These are phyloP conservation scores for Macrotyloma uniflorum DNA, from an alignment of 306 rosid genomes.

Conservation along the genomic window DNA sequence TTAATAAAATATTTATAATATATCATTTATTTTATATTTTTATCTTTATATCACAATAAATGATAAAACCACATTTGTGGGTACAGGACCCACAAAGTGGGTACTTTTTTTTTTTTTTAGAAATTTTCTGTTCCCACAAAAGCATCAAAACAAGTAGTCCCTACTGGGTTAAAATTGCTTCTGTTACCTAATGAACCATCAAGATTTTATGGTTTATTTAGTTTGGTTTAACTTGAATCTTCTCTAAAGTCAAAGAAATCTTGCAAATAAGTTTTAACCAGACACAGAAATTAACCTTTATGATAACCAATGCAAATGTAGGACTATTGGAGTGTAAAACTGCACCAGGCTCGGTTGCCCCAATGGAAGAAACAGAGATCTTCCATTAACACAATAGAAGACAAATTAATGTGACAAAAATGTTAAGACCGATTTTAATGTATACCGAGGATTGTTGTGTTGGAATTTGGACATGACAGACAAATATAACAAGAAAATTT, in stretches of 20 bases:
- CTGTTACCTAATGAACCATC: conserved; percentile 12
- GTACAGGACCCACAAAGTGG: neutral
- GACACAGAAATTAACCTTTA: neutral
- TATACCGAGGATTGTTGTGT: neutral
- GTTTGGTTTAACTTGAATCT: neutral
- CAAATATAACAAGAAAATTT: neutral
- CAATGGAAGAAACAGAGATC: neutral
- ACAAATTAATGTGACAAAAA: conserved; percentile 24
- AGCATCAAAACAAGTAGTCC: neutral
- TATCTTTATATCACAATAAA: too few species aligned
- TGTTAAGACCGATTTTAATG: conserved; percentile 6
- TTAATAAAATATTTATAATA: too few species aligned
- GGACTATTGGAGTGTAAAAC: conserved; percentile 10
- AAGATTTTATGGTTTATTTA: conserved; percentile 28
- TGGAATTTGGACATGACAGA: neutral
- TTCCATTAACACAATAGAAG: neutral
- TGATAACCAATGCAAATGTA: conserved; percentile 8
- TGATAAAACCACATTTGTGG: neutral
- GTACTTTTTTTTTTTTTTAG: neutral
- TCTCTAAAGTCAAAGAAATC: neutral
- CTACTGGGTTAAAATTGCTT: neutral
- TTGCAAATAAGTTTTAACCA: neutral
- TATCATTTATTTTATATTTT: too few species aligned
- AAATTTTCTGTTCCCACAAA: neutral
- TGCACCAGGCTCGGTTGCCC: neutral